phyloP scores from a whole-genome alignment of 73 alveolate species.

The Loxodes magnus region DNA sequence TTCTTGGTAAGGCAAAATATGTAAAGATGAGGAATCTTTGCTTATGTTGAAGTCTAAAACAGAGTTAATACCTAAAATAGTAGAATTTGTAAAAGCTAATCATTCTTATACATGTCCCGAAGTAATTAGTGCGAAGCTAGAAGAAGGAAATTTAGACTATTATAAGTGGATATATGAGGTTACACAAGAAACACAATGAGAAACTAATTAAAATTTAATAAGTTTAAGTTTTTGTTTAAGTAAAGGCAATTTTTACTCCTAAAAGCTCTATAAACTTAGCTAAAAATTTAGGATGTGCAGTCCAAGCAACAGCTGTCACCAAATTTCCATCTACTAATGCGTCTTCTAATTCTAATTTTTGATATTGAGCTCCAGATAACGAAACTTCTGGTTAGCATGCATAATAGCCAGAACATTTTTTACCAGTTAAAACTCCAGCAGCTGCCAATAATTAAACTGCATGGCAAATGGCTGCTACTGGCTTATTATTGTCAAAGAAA shows the following conservation, averaged over 20 bases:
- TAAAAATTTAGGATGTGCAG: slow-evolving; percentile 68
- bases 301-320: slow-evolving; percentile 84
- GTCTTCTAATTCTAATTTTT: slow-evolving; percentile 48
- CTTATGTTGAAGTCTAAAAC: slow-evolving; percentile 5
- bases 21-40: slow-evolving; percentile 7
- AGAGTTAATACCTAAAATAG: slow-evolving; percentile 2
- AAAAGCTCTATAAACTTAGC: slow-evolving; percentile 59
- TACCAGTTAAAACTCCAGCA: slow-evolving; percentile 56
- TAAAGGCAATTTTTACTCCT: slow-evolving; percentile 43
- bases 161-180: background rate
- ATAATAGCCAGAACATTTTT: slow-evolving; percentile 59
- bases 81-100: background rate
- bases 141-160: slow-evolving; percentile 7
- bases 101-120: slow-evolving; percentile 1
- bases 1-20: slow-evolving; percentile 8
- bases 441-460: slow-evolving; percentile 78
- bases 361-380: slow-evolving; percentile 64
- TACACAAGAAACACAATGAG: background rate
- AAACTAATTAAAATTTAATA: too few relatives aligned
- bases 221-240: background rate
- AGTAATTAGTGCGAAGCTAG: background rate
- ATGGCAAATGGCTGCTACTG: slow-evolving; percentile 88
- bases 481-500: slow-evolving; percentile 65
- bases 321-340: slow-evolving; percentile 81
- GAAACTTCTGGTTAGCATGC: slow-evolving; percentile 73